Evolutionary conservation across 2,329 filamentous ascomycete genomes (phyloP), one percentile per base, ranked within the genome.

Genomic region (Aspergillus ruber): DNA sequence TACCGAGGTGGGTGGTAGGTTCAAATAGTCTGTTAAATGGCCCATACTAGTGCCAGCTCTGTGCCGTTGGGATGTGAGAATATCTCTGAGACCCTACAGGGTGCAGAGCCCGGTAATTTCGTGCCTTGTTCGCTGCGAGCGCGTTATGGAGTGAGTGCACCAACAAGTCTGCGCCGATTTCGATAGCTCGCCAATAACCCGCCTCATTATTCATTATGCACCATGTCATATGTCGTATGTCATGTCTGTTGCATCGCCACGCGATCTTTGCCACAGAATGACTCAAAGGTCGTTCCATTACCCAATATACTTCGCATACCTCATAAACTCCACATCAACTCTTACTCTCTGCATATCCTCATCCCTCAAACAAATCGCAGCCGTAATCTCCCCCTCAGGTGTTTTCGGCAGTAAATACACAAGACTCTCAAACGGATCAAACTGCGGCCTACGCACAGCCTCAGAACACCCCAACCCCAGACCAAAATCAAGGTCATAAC

Each of bases 361-460:
- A 23, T 74, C 68, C 36, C 68, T 64, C 44, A 80, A 53, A 51
- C 73, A 77, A 6, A 80, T 45, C 0, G 60, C 70, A 8, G 73
- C 66, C 0, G 65, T 65, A 35, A 80, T 64, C 33, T 72, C 69
- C 0, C 77, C 75, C 18, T 74, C 65, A 0, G 43, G 50, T 0
- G 56, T 55, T 53, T 62, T 73, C 0, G 77, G 76, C 65, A 80
- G 65, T 4, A 81, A 52, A 56, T 80, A 81, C 32, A 74, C 57
- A 48, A 80, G 52, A 1, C 75, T 64, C 57, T 79, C 76, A 3
- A 74, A 52, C 0, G 72, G 67, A 0, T 57, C 56, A 47, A 80
- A 78, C 1, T 55, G 49, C 3, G 78, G 78, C 42, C 78, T 62
- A 0, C 77, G 61, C 18, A 80, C 77, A 0, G 65, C 66, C 46